These are phyloP conservation scores for Podospora anserina DNA, from an alignment of 495 filamentous ascomycete species.

Conservation along the genomic window DNA sequence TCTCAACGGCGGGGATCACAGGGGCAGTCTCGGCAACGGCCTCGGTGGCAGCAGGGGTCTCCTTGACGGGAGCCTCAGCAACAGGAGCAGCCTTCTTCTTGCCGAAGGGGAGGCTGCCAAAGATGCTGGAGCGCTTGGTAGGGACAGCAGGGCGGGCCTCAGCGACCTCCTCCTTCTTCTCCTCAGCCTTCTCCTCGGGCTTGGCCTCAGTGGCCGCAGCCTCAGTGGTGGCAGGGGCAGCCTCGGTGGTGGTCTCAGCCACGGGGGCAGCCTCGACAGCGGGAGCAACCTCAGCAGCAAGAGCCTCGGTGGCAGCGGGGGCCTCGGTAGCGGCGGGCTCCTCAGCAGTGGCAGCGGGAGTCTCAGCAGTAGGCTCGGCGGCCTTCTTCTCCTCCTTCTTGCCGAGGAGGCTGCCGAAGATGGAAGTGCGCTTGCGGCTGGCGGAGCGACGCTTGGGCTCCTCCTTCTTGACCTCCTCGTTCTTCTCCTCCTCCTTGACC, in stretches of 20 bases:
- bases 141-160: conserved; percentile 34
- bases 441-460: conserved; percentile 66
- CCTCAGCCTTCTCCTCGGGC: conserved; percentile 26
- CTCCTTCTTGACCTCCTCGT: conserved; percentile 48
- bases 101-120: conserved; percentile 50
- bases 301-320: conserved; percentile 29
- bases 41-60: conserved; percentile 39
- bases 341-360: conserved; percentile 48
- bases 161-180: conserved; percentile 36
- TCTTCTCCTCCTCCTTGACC: conserved; percentile 33
- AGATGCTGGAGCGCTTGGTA: conserved; percentile 49
- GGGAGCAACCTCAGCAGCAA: conserved; percentile 36
- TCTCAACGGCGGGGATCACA: conserved; percentile 57
- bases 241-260: conserved; percentile 25
- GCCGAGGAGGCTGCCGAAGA: conserved; percentile 72
- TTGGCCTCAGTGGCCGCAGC: conserved; percentile 28
- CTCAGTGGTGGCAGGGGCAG: conserved; percentile 25
- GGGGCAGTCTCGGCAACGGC: conserved; percentile 53
- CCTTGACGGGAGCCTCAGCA: conserved; percentile 40
- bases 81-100: conserved; percentile 52
- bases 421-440: conserved; percentile 79
- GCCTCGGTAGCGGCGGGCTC: conserved; percentile 40
- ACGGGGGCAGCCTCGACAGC: conserved; percentile 22
- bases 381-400: conserved; percentile 71
- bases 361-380: conserved; percentile 47